Evolutionary conservation across 1,284 basidiomycete species (phyloP), one percentile per base, ranked within the genome.

Genomic region (Ustanciosporium gigantosporum): DNA sequence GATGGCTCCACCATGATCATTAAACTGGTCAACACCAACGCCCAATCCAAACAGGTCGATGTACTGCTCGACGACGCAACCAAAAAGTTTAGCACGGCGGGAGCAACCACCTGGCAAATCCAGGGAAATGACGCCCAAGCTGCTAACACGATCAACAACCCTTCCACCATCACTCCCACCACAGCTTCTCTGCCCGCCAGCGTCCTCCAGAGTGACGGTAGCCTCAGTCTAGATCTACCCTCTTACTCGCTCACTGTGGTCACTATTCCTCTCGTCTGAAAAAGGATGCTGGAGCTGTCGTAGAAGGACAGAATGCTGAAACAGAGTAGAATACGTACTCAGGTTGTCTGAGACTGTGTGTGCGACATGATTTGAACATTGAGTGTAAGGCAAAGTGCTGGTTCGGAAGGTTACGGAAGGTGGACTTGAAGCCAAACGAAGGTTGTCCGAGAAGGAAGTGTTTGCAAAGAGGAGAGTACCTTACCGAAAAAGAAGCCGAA

Each of bases 21-120:
- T 34, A 68, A 68, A 45, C 43, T 68, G 16, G 31, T 50, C 46
- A 68, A 68, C 46, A 41, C 46, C 41, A 56, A 53, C 36, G 23
- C 37, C 11, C 16, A 21, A 9, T 15, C 47, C 3, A 23, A 32
- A 11, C 32, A 21, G 4, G 38, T 56, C 36, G 39, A 41, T 21
- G 43, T 65, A 17, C 42, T 45, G 20, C 35, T 60, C 5, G 23
- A 41, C 22, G 21, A 41, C 20, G 41, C 41, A 15, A 23, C 36
- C 25, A 20, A 17, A 13, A 55, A 55, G 43, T 16, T 61, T 4
- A 43, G 43, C 0, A 5, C 40, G 4, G 20, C 21, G 27, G 43
- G 47, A 16, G 51, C 51, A 6, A 46, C 21, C 36, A 41, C 40
- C 48, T 61, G 58, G 58, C 58, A 61, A 27, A 25, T 61, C 21